Evolutionary conservation across 495 filamentous ascomycete genomes (phyloP).

Genomic region (Penicillium atrosanguineum): DNA sequence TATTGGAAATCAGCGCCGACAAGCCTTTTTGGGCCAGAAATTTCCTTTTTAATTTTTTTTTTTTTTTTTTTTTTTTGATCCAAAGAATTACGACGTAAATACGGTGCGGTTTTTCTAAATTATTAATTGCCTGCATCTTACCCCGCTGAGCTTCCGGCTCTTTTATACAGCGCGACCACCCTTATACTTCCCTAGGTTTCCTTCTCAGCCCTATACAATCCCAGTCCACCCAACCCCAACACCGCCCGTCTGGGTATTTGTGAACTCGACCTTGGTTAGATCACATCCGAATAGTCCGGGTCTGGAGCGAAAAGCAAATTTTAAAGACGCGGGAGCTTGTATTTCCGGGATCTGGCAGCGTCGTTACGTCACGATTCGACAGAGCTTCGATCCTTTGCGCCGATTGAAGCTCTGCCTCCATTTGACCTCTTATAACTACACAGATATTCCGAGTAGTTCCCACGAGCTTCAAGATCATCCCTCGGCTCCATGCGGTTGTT

Average conservation of each 20-base stretch:
- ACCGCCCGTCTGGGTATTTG: background rate
- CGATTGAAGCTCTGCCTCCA: constrained; percentile 13
- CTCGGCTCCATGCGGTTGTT: constrained; percentile 22
- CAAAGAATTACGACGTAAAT: background rate
- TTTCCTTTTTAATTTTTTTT: constrained; percentile 2
- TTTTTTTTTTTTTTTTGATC: constrained; percentile 6
- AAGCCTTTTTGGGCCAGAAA: background rate
- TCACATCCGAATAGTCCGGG: background rate
- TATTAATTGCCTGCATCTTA: constrained; percentile 7
- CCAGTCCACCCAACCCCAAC: background rate
- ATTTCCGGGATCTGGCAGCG: constrained; percentile 6
- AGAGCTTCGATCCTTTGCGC: constrained; percentile 18
- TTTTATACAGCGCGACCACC: constrained; percentile 17
- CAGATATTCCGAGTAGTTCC: background rate
- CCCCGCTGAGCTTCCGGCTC: constrained; percentile 4
- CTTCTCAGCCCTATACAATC: constrained; percentile 23
- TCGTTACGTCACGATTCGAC: constrained; percentile 32
- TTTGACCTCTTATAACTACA: background rate
- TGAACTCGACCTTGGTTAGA: background rate
- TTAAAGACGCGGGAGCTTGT: background rate
- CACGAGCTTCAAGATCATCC: constrained; percentile 4
- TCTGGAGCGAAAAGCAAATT: background rate
- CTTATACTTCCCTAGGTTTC: constrained; percentile 15
- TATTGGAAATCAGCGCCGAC: constrained; percentile 23
- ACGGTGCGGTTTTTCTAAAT: constrained; percentile 7